phyloP scores from a whole-genome alignment of 164 flowering plant species.

The Taxillus chinensis region DNA sequence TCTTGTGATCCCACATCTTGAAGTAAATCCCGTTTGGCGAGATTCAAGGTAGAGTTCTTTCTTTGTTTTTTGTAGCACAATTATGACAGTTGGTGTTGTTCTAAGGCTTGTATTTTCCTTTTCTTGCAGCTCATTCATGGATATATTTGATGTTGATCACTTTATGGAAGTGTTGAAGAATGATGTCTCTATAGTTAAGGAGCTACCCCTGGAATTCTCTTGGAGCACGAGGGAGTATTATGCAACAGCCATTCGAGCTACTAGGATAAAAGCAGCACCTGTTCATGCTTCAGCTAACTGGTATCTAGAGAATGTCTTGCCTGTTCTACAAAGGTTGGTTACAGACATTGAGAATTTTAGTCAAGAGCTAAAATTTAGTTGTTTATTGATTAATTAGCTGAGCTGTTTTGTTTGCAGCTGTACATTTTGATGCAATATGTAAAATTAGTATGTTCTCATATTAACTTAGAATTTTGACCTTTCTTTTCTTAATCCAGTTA shows the following conservation, averaged over 20 bases:
- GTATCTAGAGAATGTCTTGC: constrained; percentile 87
- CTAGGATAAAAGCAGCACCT: constrained; percentile 85
- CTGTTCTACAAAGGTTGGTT: constrained; percentile 70
- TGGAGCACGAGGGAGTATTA: constrained; percentile 99
- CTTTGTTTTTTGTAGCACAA: too few species aligned
- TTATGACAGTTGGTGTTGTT: background rate
- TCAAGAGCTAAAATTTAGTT: background rate
- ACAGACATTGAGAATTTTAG: background rate
- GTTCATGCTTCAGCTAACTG: constrained; percentile 93
- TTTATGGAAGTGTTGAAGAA: constrained; percentile 78
- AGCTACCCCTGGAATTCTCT: constrained; percentile 66
- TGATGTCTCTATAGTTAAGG: constrained; percentile 75
- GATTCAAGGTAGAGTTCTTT: constrained; percentile 63
- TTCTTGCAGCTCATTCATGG: constrained; percentile 71
- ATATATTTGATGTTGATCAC: constrained; percentile 96
- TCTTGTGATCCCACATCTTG: constrained; percentile 85
- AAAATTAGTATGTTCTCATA: too few species aligned
- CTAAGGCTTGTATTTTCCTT: constrained; percentile 2
- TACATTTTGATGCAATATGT: too few species aligned
- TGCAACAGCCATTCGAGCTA: constrained; percentile 78
- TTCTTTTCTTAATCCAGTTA: constrained; percentile 32
- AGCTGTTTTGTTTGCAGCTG: too few species aligned
- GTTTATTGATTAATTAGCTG: background rate
- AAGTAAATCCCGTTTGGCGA: constrained; percentile 95
- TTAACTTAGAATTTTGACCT: too few species aligned